Conservation (phyloP, 169 alveolate species). For the Cryptosporidium bovis region DNA sequence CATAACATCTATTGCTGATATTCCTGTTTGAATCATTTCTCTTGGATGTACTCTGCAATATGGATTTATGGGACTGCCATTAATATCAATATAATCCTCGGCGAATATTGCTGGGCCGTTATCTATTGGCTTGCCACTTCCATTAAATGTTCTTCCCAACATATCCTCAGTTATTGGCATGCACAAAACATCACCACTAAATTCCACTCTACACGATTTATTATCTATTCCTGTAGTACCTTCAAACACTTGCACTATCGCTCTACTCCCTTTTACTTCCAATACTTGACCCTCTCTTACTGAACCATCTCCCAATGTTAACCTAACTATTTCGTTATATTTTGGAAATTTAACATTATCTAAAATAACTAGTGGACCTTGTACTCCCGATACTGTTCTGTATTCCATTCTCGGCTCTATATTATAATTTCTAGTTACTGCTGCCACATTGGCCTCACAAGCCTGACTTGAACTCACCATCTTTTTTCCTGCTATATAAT, state of each 20-base stretch:
- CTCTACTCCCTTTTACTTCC: conserved; percentile 97
- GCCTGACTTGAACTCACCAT: conserved; percentile 81
- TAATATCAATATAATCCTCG: conserved; percentile 95
- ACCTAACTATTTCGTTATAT: conserved; percentile 96
- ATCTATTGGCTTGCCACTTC: conserved; percentile 99
- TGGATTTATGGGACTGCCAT: conserved; percentile 98
- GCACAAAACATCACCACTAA: conserved; percentile 97
- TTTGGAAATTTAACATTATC: conserved; percentile 99
- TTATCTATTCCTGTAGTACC: conserved; percentile 99
- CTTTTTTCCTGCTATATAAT: neutral
- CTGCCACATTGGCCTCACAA: conserved; percentile 87
- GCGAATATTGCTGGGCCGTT: conserved; percentile 98
- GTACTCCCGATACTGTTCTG: conserved; percentile 96
- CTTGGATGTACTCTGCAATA: conserved; percentile 97
- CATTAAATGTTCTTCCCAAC: conserved; percentile 99
- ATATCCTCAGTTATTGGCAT: conserved; percentile 99
- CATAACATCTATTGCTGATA: conserved; percentile 99
- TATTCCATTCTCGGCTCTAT: conserved; percentile 96
- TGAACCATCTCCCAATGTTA: conserved; percentile 97
- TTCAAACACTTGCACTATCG: conserved; percentile 98
- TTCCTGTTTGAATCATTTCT: conserved; percentile 99
- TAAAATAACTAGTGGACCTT: conserved; percentile 98
- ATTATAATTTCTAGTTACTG: conserved; percentile 90
- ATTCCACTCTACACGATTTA: conserved; percentile 95
- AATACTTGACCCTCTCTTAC: conserved; percentile 97